phyloP scores from a whole-genome alignment of 1,284 basidiomycete species.

The Rhizoctonia solani region DNA sequence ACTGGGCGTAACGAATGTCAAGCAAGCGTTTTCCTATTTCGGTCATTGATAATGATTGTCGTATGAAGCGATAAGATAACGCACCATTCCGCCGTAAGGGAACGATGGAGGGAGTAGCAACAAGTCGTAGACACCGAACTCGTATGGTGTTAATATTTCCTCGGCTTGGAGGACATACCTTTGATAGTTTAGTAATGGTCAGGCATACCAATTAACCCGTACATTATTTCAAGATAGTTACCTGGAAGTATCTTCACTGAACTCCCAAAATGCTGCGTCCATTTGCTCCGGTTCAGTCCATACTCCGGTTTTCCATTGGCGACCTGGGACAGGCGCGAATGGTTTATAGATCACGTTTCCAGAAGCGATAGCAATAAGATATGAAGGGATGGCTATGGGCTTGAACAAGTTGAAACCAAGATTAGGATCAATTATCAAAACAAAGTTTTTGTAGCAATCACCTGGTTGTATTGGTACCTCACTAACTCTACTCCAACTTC shows the following conservation, averaged over 20 bases:
- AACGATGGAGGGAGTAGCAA: conserved; percentile 93
- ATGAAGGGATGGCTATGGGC: conserved; percentile 84
- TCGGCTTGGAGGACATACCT: conserved; percentile 82
- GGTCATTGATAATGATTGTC: not conserved
- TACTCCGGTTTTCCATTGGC: conserved; percentile 77
- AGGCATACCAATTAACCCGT: not conserved
- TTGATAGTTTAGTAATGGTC: conserved; percentile 3
- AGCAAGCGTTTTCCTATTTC: conserved; percentile 74
- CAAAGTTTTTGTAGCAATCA: conserved; percentile 7
- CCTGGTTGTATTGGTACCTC: conserved; percentile 48
- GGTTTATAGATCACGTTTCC: conserved; percentile 77
- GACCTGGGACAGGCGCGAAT: conserved; percentile 64
- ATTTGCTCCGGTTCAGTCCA: conserved; percentile 89
- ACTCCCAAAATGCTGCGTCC: conserved; percentile 84
- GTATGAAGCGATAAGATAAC: conserved; percentile 40
- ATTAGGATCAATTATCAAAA: conserved; percentile 2
- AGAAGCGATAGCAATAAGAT: conserved; percentile 84
- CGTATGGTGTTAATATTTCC: conserved; percentile 71
- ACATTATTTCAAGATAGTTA: conserved; percentile 42
- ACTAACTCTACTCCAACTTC: conserved; percentile 61
- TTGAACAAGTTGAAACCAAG: conserved; percentile 44
- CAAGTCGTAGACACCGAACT: conserved; percentile 89
- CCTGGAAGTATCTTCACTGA: conserved; percentile 80
- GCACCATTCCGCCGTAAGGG: conserved; percentile 88
- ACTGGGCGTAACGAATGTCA: conserved; percentile 89